A percentile compares a stretch with the other conserved stretches of the same genome.
phyloP scores from a whole-genome alignment of 768 basidiomycete species.

The Cubamyces sp. region DNA sequence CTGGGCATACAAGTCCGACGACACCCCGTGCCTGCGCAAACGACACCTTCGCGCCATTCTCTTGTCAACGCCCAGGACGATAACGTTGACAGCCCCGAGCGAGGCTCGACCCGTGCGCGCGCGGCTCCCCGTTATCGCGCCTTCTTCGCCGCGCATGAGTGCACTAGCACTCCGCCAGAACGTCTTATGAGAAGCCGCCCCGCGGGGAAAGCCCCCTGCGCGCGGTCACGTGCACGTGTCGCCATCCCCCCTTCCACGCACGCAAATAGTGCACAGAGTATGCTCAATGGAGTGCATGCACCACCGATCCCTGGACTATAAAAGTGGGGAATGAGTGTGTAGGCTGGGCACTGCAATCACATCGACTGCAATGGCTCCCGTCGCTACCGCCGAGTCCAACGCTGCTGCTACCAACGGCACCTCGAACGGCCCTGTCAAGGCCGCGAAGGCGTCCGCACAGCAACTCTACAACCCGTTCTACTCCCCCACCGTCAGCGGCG shows the following conservation, averaged over 20 bases:
- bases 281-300: constrained; percentile 1
- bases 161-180: not conserved
- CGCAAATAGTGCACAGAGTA: constrained; percentile 27
- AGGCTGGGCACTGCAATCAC: constrained; percentile 5
- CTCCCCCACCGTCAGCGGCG: constrained; percentile 54
- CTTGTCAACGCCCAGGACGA: constrained; percentile 5
- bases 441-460: constrained; percentile 22
- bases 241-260: constrained; percentile 33
- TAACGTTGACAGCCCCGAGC: constrained; percentile 6
- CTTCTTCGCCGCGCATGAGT: not conserved
- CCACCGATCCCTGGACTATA: constrained; percentile 12
- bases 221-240: constrained; percentile 37
- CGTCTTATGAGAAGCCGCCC: constrained; percentile 1
- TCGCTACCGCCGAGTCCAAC: constrained; percentile 44
- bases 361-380: constrained; percentile 50
- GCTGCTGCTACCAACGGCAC: constrained; percentile 26
- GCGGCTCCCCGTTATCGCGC: constrained; percentile 13
- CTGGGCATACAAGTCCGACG: not conserved
- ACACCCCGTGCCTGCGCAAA: constrained; percentile 7
- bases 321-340: not conserved
- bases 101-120: constrained; percentile 1
- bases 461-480: constrained; percentile 66
- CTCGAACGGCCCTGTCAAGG: constrained; percentile 35
- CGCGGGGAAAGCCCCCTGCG: not conserved
- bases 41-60: constrained; percentile 22